These are phyloP conservation scores for Henckelia pumila DNA, from an alignment of 257 asterid genomes.

Conservation along the genomic window DNA sequence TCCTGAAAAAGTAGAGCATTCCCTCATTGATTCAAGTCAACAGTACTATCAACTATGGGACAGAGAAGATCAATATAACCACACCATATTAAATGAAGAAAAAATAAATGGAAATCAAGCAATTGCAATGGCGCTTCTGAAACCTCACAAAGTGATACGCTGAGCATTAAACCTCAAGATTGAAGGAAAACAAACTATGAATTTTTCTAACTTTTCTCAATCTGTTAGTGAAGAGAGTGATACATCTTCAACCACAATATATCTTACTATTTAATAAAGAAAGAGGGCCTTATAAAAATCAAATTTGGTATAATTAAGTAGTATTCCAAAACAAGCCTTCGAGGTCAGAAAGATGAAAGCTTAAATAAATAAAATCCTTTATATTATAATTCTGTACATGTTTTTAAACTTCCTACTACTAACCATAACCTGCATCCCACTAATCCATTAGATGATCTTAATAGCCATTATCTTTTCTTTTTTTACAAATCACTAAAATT, in stretches of 20 bases:
- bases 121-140: background rate
- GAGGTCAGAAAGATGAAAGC: background rate
- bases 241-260: background rate
- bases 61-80: background rate
- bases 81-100: background rate
- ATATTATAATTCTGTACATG: no score
- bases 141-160: background rate
- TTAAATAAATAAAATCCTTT: no score
- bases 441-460: background rate
- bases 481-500: background rate
- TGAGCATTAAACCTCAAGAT: background rate
- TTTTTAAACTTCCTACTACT: background rate
- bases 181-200: background rate
- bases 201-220: background rate
- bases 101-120: background rate
- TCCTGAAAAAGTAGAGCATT: slow-evolving; percentile 49
- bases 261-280: background rate
- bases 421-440: background rate
- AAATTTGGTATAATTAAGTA: background rate
- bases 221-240: background rate
- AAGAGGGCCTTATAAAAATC: background rate
- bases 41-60: background rate
- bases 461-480: background rate
- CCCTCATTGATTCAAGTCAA: background rate
- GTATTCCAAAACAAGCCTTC: background rate